These are phyloP conservation scores for Trametes cinnabarina DNA, from an alignment of 768 basidiomycete species.

Conservation along the genomic window DNA sequence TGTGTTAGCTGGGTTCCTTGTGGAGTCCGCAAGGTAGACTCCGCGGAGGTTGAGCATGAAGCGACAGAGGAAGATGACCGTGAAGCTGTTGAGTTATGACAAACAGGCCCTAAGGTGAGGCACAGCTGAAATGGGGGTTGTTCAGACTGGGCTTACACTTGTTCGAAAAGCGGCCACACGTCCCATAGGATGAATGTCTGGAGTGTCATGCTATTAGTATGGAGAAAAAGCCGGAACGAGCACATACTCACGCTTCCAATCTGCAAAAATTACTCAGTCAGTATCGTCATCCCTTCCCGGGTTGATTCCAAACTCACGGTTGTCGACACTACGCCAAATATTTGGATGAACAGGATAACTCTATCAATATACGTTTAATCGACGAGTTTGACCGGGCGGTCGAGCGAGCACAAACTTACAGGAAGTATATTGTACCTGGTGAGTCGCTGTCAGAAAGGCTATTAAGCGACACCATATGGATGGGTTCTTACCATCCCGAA, in stretches of 20 bases:
- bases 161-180: constrained; percentile 18
- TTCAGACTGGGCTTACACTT: constrained; percentile 8
- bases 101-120: no score
- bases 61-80: constrained; percentile 16
- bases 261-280: not conserved
- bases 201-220: not conserved
- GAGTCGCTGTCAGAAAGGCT: no score
- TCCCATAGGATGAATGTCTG: constrained; percentile 10
- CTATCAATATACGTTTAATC: not conserved
- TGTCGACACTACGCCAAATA: constrained; percentile 9
- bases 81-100: no score
- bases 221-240: not conserved
- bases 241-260: constrained; percentile 4
- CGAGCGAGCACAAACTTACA: not conserved
- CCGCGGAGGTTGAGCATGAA: constrained; percentile 22
- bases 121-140: no score
- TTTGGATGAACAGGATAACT: constrained; percentile 12
- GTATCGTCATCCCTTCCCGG: not conserved
- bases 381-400: no score
- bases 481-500: constrained; percentile 15
- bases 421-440: constrained; percentile 15
- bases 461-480: no score
- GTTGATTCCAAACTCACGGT: not conserved
- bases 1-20: not conserved
- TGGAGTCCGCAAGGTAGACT: not conserved